These are phyloP conservation scores for Xylariaceae sp. DNA, from an alignment of 2,329 filamentous ascomycete genomes.

Conservation along the genomic window DNA sequence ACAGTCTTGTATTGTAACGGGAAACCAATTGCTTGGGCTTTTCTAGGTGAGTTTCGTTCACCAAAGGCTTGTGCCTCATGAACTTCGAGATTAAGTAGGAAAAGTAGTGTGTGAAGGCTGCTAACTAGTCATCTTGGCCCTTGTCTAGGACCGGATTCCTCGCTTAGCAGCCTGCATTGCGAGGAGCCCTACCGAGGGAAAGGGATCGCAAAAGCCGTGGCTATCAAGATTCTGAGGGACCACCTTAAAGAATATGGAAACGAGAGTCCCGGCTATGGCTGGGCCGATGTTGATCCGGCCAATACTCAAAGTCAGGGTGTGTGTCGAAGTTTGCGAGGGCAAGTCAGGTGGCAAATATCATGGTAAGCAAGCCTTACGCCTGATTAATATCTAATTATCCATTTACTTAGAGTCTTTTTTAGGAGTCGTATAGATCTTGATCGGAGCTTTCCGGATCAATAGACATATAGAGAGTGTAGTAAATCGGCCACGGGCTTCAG, in stretches of 20 bases:
- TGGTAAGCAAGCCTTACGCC: constrained; percentile 45
- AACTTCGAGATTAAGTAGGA: constrained; percentile 16
- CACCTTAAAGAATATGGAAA: constrained; percentile 41
- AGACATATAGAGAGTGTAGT: constrained; percentile 1
- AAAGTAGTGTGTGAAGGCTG: background rate
- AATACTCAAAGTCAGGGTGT: constrained; percentile 60
- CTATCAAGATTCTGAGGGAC: constrained; percentile 53
- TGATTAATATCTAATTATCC: background rate
- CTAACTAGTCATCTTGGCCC: background rate
- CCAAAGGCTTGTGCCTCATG: constrained; percentile 14
- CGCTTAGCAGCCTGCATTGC: constrained; percentile 57
- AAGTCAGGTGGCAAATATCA: constrained; percentile 50
- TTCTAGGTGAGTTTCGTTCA: constrained; percentile 40
- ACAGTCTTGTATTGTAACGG: constrained; percentile 44
- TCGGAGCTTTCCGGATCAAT: constrained; percentile 23
- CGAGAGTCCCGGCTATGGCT: constrained; percentile 45
- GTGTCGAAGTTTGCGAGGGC: constrained; percentile 58
- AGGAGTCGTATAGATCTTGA: constrained; percentile 28
- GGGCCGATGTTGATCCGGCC: constrained; percentile 60
- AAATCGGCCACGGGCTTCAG: no score
- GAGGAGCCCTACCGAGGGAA: constrained; percentile 57
- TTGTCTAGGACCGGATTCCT: constrained; percentile 59
- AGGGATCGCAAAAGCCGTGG: constrained; percentile 61
- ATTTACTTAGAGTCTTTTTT: constrained; percentile 13
- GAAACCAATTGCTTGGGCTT: constrained; percentile 60